Evolutionary conservation across 805 yeast species (phyloP).

Genomic region (Saturnispora mendoncae): DNA sequence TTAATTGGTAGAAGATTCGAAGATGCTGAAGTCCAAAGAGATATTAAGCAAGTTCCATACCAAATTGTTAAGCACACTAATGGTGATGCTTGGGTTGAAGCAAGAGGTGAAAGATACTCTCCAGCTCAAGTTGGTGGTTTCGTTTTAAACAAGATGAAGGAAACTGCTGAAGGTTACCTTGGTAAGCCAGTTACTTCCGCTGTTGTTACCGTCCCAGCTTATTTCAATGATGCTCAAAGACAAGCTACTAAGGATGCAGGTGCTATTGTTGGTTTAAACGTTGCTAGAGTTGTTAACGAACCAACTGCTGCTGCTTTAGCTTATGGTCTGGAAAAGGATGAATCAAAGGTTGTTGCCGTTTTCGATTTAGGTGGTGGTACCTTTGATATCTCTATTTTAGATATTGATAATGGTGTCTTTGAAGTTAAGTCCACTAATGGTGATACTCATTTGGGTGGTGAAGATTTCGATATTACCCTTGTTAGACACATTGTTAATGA

Average conservation of each 20-base stretch:
- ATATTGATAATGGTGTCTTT: slow-evolving; percentile 95
- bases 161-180: slow-evolving; percentile 88
- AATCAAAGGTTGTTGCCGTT: slow-evolving; percentile 64
- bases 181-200: slow-evolving; percentile 86
- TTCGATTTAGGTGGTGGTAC: slow-evolving; percentile 99
- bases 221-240: slow-evolving; percentile 85
- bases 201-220: slow-evolving; percentile 85
- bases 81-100: slow-evolving; percentile 64
- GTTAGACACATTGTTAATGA: slow-evolving; percentile 64
- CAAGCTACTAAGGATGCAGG: slow-evolving; percentile 97
- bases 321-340: slow-evolving; percentile 78
- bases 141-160: slow-evolving; percentile 92
- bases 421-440: slow-evolving; percentile 97
- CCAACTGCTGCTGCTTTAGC: slow-evolving; percentile 94
- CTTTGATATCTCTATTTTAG: slow-evolving; percentile 91
- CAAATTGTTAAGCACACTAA: slow-evolving; percentile 47
- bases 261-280: slow-evolving; percentile 90
- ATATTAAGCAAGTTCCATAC: slow-evolving; percentile 54
- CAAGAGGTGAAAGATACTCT: slow-evolving; percentile 40
- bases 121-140: slow-evolving; percentile 69
- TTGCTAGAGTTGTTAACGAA: slow-evolving; percentile 81
- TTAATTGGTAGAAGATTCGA: slow-evolving; percentile 64
- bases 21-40: slow-evolving; percentile 64
- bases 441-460: slow-evolving; percentile 91
- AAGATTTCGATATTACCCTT: slow-evolving; percentile 79